Evolutionary conservation across 495 filamentous ascomycete genomes (phyloP).

Genomic region (Xylaria nigripes): DNA sequence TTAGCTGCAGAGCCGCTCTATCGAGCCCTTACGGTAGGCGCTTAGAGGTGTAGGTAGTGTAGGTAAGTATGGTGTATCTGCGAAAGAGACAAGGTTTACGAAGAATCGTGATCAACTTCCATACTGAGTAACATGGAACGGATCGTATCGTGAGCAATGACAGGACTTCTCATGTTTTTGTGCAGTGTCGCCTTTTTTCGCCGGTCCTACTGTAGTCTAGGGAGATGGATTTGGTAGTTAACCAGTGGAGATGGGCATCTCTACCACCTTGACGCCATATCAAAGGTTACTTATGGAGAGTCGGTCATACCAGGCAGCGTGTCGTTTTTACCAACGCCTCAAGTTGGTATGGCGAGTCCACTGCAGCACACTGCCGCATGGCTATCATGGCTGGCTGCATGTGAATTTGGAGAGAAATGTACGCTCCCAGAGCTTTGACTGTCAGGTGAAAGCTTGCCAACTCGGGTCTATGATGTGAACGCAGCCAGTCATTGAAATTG

Average conservation of each 20-base stretch:
- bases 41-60: no score
- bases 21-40: background rate
- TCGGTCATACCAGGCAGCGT: background rate
- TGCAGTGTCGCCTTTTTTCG: background rate
- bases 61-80: no score
- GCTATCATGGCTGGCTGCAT: background rate
- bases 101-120: no score
- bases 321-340: background rate
- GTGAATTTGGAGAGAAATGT: background rate
- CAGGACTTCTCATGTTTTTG: background rate
- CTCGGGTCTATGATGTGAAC: background rate
- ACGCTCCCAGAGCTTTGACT: background rate
- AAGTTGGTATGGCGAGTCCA: background rate
- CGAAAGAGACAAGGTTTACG: no score
- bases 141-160: slow-evolving; percentile 1
- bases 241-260: background rate
- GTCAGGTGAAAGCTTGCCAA: background rate
- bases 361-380: background rate
- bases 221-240: background rate
- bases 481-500: background rate
- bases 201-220: background rate
- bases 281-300: background rate
- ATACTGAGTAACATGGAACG: background rate
- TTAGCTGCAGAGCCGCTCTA: background rate
- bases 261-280: background rate